These are phyloP conservation scores for Brassica hybrid DNA, from an alignment of 441 rosid genomes.

Conservation along the genomic window DNA sequence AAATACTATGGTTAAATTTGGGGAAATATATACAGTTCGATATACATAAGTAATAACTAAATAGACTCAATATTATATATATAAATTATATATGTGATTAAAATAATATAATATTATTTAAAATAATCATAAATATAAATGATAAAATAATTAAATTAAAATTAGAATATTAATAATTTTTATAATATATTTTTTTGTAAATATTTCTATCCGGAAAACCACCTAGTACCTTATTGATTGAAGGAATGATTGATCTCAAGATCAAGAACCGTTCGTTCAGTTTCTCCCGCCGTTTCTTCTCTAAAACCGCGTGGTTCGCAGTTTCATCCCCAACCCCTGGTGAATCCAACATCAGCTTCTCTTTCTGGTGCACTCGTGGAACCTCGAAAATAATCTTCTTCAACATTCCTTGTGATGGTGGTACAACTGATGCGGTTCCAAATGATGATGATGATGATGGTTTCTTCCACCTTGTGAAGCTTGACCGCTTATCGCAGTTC, in stretches of 20 bases:
- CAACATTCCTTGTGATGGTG: constrained; percentile 51
- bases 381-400: constrained; percentile 77
- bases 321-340: constrained; percentile 53
- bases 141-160: too few species aligned
- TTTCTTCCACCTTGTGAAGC: constrained; percentile 70
- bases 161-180: too few species aligned
- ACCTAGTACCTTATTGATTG: constrained; percentile 58
- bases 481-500: constrained; percentile 51
- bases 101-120: too few species aligned
- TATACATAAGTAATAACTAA: too few species aligned
- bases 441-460: constrained; percentile 29
- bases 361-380: constrained; percentile 58
- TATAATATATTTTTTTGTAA: too few species aligned
- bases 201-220: too few species aligned
- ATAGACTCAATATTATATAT: too few species aligned
- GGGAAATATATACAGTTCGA: too few species aligned
- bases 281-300: constrained; percentile 59
- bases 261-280: constrained; percentile 53
- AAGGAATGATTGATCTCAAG: constrained; percentile 73
- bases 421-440: constrained; percentile 21
- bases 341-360: constrained; percentile 39
- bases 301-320: constrained; percentile 45
- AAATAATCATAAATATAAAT: too few species aligned
- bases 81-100: too few species aligned
- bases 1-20: too few species aligned